Conservation (phyloP, 148 eudicot genomes). For the Vaccinium myrtillus region DNA sequence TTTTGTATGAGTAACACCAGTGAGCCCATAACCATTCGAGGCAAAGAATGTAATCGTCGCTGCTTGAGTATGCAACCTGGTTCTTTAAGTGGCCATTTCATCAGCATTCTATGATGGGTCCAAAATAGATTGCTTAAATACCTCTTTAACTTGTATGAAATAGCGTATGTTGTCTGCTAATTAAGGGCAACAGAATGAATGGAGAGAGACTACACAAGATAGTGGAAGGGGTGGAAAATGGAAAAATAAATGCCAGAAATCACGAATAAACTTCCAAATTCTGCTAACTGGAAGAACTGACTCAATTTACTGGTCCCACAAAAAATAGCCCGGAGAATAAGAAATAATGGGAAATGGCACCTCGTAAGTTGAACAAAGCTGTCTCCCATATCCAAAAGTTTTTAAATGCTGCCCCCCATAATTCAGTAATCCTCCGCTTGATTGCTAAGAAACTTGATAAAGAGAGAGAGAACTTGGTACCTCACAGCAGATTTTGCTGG, state of each 20-base stretch:
- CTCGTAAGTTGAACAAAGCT: background rate
- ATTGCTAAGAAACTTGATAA: conserved; percentile 6
- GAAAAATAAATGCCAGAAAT: background rate
- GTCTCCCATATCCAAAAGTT: background rate
- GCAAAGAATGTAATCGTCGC: background rate
- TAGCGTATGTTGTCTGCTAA: background rate
- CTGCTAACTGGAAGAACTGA: background rate
- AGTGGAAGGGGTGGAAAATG: background rate
- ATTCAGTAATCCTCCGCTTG: background rate
- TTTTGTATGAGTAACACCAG: background rate
- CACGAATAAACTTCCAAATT: background rate
- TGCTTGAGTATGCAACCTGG: background rate
- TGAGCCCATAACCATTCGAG: background rate
- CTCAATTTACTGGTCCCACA: background rate
- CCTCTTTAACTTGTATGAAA: background rate
- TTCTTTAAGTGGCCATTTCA: background rate
- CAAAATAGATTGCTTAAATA: background rate
- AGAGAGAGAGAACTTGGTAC: background rate
- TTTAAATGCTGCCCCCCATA: background rate
- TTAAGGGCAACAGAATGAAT: background rate
- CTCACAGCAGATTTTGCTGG: background rate
- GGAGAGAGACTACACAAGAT: background rate
- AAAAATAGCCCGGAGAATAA: background rate
- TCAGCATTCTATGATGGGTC: background rate
- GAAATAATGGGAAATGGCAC: background rate